phyloP scores from a whole-genome alignment of 2,329 filamentous ascomycete species.

The Aspergillus candidus region DNA sequence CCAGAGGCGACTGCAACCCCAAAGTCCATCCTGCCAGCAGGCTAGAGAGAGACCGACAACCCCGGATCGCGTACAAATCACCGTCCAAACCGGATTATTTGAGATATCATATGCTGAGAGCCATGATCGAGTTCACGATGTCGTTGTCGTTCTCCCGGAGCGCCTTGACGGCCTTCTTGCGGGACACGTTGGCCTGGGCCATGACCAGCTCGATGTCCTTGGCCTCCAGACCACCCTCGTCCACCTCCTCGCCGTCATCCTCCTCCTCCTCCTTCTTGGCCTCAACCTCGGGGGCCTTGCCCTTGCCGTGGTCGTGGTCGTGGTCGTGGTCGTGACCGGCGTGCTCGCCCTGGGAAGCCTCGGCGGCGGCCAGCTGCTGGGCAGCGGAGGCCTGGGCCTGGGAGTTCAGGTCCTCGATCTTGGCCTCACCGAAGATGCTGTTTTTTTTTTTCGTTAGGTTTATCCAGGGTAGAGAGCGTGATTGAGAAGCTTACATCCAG shows the following conservation, averaged over 20 bases:
- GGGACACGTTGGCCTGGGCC: conserved; percentile 91
- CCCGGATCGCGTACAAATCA: conserved; percentile 15
- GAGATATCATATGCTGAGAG: conserved; percentile 66
- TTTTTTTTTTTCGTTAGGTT: conserved; percentile 45
- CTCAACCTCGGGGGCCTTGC: conserved; percentile 58
- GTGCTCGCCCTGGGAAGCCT: conserved; percentile 54
- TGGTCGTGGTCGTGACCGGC: conserved; percentile 53
- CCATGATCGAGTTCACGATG: conserved; percentile 99
- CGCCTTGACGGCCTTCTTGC: conserved; percentile 98
- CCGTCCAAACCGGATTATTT: conserved; percentile 7
- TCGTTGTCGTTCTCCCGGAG: conserved; percentile 97
- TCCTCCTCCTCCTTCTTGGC: conserved; percentile 70
- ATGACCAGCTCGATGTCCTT: conserved; percentile 99
- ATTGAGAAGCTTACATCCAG: conserved; percentile 72
- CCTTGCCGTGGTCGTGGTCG: conserved; percentile 50
- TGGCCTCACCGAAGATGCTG: conserved; percentile 98
- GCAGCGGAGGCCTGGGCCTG: conserved; percentile 93
- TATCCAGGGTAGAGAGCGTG: background rate
- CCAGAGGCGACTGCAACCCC: conserved; percentile 21
- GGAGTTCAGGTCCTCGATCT: conserved; percentile 99
- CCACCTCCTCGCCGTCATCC: conserved; percentile 92
- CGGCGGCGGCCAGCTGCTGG: conserved; percentile 81
- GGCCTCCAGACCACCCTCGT: conserved; percentile 88
- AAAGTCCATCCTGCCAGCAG: conserved; percentile 26
- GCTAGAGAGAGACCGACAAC: conserved; percentile 16